A percentile compares a stretch with the other conserved stretches of the same genome.
phyloP scores from a whole-genome alignment of 164 flowering plant species.

The Dillenia suffruticosa region DNA sequence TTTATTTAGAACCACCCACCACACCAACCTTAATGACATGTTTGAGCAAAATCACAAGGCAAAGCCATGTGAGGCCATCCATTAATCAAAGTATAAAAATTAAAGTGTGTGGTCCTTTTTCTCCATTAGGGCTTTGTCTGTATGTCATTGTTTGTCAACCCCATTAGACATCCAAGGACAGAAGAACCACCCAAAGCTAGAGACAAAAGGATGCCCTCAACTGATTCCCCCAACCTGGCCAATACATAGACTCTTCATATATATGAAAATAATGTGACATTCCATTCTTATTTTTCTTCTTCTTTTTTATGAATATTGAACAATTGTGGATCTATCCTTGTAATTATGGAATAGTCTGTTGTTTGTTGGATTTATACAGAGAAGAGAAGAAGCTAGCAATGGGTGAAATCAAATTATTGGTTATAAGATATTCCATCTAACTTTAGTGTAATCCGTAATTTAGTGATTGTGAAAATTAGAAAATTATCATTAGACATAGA shows the following conservation, averaged over 20 bases:
- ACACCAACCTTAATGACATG: conserved; percentile 26
- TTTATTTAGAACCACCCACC: conserved; percentile 12
- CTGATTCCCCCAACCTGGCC: conserved; percentile 15
- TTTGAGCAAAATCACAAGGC: conserved; percentile 25
- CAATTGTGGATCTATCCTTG: no score
- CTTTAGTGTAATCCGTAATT: no score
- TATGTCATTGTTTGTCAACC: conserved; percentile 21
- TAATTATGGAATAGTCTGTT: no score
- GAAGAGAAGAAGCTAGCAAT: no score
- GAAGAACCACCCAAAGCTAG: conserved; percentile 27
- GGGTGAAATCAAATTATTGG: no score
- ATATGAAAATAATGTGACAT: neutral
- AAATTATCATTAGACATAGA: no score
- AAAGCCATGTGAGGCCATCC: conserved; percentile 24
- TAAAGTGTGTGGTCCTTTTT: conserved; percentile 24
- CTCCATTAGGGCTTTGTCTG: conserved; percentile 14
- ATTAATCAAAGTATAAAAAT: conserved; percentile 11
- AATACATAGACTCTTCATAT: neutral
- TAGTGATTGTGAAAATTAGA: no score
- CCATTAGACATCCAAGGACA: conserved; percentile 14
- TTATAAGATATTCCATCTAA: no score
- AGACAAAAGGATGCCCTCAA: conserved; percentile 27
- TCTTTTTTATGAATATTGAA: neutral
- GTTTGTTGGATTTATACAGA: no score
- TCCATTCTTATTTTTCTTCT: neutral